Conservation (phyloP, 1,284 basidiomycete genomes). For the Tilletia caries region DNA sequence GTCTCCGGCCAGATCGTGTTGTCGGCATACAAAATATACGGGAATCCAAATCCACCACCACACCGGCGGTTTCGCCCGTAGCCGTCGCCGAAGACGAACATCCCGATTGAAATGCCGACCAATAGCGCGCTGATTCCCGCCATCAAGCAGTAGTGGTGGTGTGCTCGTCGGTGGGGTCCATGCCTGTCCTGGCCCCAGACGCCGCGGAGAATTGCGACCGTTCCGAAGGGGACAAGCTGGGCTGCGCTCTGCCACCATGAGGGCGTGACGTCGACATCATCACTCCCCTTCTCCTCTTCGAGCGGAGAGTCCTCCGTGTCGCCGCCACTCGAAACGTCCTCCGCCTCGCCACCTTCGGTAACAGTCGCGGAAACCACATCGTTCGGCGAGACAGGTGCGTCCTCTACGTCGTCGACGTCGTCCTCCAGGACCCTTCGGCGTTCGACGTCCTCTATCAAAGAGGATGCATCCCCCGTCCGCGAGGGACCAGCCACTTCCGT, state of each 20-base stretch:
- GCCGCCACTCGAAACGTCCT: no score
- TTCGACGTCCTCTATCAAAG: no score
- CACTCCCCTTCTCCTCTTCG: not conserved
- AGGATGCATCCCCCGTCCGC: no score
- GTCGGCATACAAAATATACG: not conserved
- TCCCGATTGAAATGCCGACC: not conserved
- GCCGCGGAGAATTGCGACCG: no score
- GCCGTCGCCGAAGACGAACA: not conserved
- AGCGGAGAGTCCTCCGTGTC: not conserved
- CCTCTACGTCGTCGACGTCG: not conserved
- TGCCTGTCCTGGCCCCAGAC: not conserved
- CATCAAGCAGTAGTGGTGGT: not conserved
- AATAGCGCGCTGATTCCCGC: not conserved
- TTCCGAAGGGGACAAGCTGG: not conserved
- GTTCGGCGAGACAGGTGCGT: not conserved
- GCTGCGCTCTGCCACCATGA: not conserved
- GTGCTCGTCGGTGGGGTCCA: not conserved
- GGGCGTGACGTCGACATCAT: not conserved
- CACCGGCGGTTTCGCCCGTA: no score
- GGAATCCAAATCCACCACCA: not conserved
- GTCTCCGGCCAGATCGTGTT: not conserved
- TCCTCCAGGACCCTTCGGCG: not conserved
- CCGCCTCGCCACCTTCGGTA: not conserved
- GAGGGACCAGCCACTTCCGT: not conserved
- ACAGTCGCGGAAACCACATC: not conserved